A percentile compares a stretch with the other conserved stretches of the same genome.
These are phyloP conservation scores for Beauveria brongniartii DNA, from an alignment of 2,329 filamentous ascomycete species.

Conservation along the genomic window DNA sequence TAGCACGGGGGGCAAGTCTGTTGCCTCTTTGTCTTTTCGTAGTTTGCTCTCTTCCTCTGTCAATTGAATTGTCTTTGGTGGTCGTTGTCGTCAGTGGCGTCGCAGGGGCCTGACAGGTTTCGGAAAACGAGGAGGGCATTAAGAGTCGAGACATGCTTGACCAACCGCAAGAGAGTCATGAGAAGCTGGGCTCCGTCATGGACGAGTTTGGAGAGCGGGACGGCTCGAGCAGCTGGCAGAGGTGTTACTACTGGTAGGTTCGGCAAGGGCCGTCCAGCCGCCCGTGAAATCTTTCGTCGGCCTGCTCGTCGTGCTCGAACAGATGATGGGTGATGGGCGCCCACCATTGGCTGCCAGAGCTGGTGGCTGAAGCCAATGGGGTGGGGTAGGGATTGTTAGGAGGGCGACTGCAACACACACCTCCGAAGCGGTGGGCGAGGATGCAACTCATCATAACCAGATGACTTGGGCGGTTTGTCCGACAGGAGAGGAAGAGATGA, in stretches of 20 bases:
- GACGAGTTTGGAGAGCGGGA: background rate
- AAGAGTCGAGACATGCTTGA: conserved; percentile 6
- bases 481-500: background rate
- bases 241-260: background rate
- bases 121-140: background rate
- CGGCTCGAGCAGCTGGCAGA: background rate
- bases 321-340: background rate
- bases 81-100: background rate
- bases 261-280: background rate
- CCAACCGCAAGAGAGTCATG: background rate
- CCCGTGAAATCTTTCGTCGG: background rate
- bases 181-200: background rate
- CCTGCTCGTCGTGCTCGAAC: background rate
- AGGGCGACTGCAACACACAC: conserved; percentile 5
- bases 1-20: background rate
- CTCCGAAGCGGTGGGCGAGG: background rate
- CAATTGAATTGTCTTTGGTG: background rate
- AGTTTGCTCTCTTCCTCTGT: background rate
- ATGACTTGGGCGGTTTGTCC: background rate
- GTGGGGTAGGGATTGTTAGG: background rate
- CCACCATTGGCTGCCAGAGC: background rate
- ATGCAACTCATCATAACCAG: background rate
- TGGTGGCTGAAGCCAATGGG: conserved; percentile 3
- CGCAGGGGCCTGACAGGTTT: background rate
- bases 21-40: background rate